Conservation (phyloP, 2,329 filamentous ascomycete genomes). For the Neopestalotiopsis rosae region DNA sequence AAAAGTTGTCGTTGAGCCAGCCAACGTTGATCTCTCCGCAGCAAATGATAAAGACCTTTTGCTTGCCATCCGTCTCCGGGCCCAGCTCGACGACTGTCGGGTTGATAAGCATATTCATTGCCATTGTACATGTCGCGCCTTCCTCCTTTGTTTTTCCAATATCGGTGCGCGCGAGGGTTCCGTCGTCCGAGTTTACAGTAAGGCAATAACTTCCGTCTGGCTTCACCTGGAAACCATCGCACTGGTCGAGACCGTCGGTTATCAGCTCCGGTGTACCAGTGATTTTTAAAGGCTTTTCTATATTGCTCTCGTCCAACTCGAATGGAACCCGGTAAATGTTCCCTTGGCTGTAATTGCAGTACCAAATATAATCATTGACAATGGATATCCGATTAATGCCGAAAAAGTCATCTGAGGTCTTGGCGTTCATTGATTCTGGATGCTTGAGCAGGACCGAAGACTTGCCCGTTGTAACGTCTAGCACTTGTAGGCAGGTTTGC, state of each 20-base stretch:
- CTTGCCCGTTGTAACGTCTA: conserved; percentile 31
- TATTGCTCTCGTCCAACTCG: conserved; percentile 20
- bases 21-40: conserved; percentile 38
- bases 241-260: conserved; percentile 30
- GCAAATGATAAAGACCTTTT: conserved; percentile 35
- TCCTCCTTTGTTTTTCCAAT: neutral
- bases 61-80: conserved; percentile 22
- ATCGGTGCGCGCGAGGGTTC: conserved; percentile 27
- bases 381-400: conserved; percentile 34
- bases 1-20: conserved; percentile 30
- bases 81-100: conserved; percentile 34
- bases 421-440: conserved; percentile 27
- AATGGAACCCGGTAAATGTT: conserved; percentile 32
- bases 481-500: conserved; percentile 30
- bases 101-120: conserved; percentile 31
- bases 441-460: conserved; percentile 28
- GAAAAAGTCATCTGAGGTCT: conserved; percentile 28
- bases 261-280: conserved; percentile 30
- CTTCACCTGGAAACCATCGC: conserved; percentile 33
- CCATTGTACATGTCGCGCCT: conserved; percentile 23
- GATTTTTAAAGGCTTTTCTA: conserved; percentile 22
- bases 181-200: conserved; percentile 25
- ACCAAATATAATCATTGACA: conserved; percentile 30
- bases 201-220: conserved; percentile 30
- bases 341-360: conserved; percentile 34